phyloP scores from a whole-genome alignment of 805 yeast genomes.

The Yamadazyma kitorensis region DNA sequence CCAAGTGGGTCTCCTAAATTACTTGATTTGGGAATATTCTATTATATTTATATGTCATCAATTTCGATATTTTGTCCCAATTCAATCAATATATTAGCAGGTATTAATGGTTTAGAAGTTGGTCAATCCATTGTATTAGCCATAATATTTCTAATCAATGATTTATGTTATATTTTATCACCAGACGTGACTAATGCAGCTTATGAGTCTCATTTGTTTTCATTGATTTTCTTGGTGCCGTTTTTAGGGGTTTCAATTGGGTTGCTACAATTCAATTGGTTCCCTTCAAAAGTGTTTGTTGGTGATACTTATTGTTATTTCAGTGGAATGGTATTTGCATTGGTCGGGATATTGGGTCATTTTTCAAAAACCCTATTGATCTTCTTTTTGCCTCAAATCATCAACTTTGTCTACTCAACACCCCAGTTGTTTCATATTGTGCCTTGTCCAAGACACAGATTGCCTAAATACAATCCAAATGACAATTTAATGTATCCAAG shows the following conservation, averaged over 20 bases:
- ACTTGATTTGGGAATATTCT: constrained; percentile 74
- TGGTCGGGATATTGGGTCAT: constrained; percentile 93
- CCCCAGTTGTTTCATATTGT: constrained; percentile 87
- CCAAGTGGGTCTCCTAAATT: constrained; percentile 41
- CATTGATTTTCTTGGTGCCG: constrained; percentile 78
- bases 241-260: constrained; percentile 82
- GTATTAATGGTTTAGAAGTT: constrained; percentile 93
- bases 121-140: constrained; percentile 88
- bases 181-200: constrained; percentile 48
- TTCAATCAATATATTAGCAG: constrained; percentile 93
- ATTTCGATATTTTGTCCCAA: constrained; percentile 94
- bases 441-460: constrained; percentile 93
- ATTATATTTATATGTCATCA: constrained; percentile 87
- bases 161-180: constrained; percentile 59
- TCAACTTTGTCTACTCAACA: constrained; percentile 85
- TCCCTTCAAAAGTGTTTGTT: constrained; percentile 89
- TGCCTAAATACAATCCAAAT: constrained; percentile 69
- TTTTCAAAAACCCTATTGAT: constrained; percentile 88
- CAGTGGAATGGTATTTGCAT: constrained; percentile 98
- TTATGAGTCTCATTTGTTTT: constrained; percentile 76
- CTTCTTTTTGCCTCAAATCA: constrained; percentile 85
- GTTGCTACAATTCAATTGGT: constrained; percentile 77
- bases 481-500: constrained; percentile 75
- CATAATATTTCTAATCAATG: constrained; percentile 69
- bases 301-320: constrained; percentile 98